phyloP scores from a whole-genome alignment of 768 basidiomycete genomes.

The Macrolepiota fuliginosa region DNA sequence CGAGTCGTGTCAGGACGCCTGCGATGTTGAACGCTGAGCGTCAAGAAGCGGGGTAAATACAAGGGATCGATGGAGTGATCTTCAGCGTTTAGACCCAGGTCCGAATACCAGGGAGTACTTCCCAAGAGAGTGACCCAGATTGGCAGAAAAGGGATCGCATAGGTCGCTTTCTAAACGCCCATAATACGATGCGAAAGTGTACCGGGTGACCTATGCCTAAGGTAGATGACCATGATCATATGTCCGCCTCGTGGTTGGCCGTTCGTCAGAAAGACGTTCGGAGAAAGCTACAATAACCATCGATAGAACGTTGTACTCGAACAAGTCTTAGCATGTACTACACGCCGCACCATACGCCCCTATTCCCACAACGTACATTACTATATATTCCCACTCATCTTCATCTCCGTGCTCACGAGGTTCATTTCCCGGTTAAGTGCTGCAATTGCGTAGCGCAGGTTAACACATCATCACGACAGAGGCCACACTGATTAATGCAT shows the following conservation, averaged over 20 bases:
- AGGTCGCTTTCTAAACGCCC: no score
- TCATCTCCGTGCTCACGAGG: neutral
- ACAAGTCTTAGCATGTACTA: neutral
- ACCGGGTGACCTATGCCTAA: neutral
- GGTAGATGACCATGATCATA: neutral
- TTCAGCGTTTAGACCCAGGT: neutral
- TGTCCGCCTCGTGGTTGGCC: neutral
- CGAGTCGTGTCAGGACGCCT: neutral
- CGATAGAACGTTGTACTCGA: slow-evolving; percentile 1
- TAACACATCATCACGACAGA: neutral
- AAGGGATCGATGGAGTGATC: neutral
- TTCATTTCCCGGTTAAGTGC: neutral
- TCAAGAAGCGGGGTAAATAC: neutral
- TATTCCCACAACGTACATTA: neutral
- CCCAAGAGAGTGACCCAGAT: neutral
- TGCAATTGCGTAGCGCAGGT: neutral
- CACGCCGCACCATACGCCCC: neutral
- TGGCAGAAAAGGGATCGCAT: no score
- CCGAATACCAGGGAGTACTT: neutral
- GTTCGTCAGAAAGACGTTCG: neutral
- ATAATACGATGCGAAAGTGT: no score
- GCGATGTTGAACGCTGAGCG: neutral
- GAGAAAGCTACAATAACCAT: neutral
- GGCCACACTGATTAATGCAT: neutral
- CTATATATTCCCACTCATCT: neutral